Conservation (phyloP, 2,329 filamentous ascomycete species). For the Sclerotinia sclerotiorum region DNA sequence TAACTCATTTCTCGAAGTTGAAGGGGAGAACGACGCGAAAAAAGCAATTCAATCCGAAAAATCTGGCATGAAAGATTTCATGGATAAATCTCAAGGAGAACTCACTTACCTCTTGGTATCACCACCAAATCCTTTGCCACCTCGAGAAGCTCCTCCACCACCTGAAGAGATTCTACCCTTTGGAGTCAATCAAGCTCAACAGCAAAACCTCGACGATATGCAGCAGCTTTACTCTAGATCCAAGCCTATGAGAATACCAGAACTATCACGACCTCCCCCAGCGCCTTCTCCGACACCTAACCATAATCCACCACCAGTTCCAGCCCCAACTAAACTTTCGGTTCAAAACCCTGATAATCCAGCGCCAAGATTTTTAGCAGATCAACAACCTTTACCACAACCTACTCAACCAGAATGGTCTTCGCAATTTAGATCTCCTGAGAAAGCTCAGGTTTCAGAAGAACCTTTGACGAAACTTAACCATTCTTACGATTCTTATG, state of each 20-base stretch:
- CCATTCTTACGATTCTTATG: slow-evolving; percentile 59
- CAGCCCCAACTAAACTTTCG: slow-evolving; percentile 42
- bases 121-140: slow-evolving; percentile 63
- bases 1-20: slow-evolving; percentile 45
- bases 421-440: slow-evolving; percentile 35
- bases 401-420: slow-evolving; percentile 43
- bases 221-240: slow-evolving; percentile 46
- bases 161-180: slow-evolving; percentile 57
- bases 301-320: slow-evolving; percentile 58
- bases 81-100: slow-evolving; percentile 64
- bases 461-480: slow-evolving; percentile 58
- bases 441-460: slow-evolving; percentile 43
- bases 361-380: slow-evolving; percentile 55
- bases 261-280: slow-evolving; percentile 46
- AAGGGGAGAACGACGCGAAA: slow-evolving; percentile 47
- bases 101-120: slow-evolving; percentile 69
- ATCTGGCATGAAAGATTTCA: slow-evolving; percentile 57
- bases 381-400: slow-evolving; percentile 48
- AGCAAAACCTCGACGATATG: slow-evolving; percentile 41
- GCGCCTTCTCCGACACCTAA: slow-evolving; percentile 50
- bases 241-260: slow-evolving; percentile 58
- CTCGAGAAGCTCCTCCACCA: slow-evolving; percentile 61
- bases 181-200: slow-evolving; percentile 44
- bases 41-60: slow-evolving; percentile 44
- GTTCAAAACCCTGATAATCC: slow-evolving; percentile 46